phyloP scores from a whole-genome alignment of 2,329 filamentous ascomycete genomes.

The Mycocentrospora acerina region DNA sequence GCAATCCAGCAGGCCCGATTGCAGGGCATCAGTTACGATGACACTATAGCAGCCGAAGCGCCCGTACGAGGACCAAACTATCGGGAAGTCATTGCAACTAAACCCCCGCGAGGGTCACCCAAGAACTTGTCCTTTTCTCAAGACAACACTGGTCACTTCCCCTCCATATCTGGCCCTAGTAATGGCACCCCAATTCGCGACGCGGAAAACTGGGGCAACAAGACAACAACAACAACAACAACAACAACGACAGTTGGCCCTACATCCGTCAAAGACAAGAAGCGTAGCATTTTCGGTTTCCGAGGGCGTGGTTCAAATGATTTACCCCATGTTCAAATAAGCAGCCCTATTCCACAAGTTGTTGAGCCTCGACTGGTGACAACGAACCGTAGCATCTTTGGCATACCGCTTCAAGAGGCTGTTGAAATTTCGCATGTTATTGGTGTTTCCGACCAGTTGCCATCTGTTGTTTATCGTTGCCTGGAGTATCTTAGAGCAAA shows the following conservation, averaged over 20 bases:
- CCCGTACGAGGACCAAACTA: constrained; percentile 52
- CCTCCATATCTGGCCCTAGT: constrained; percentile 75
- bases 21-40: constrained; percentile 57
- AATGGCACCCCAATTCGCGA: constrained; percentile 85
- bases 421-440: constrained; percentile 76
- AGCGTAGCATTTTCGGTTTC: constrained; percentile 68
- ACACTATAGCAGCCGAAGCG: constrained; percentile 59
- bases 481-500: constrained; percentile 88
- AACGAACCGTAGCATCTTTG: constrained; percentile 69
- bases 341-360: constrained; percentile 16
- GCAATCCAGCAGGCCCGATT: constrained; percentile 37
- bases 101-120: constrained; percentile 27
- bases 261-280: constrained; percentile 75
- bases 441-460: constrained; percentile 74
- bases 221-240: constrained; percentile 51
- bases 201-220: constrained; percentile 82
- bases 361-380: constrained; percentile 31
- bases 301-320: constrained; percentile 68
- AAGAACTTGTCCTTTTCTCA: constrained; percentile 39
- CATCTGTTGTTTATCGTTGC: constrained; percentile 91
- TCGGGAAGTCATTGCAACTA: constrained; percentile 24
- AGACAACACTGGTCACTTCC: constrained; percentile 37
- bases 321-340: constrained; percentile 47
- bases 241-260: constrained; percentile 2
- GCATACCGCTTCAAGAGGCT: constrained; percentile 80